phyloP scores from a whole-genome alignment of 768 basidiomycete genomes.

The Lenzites betulinus region DNA sequence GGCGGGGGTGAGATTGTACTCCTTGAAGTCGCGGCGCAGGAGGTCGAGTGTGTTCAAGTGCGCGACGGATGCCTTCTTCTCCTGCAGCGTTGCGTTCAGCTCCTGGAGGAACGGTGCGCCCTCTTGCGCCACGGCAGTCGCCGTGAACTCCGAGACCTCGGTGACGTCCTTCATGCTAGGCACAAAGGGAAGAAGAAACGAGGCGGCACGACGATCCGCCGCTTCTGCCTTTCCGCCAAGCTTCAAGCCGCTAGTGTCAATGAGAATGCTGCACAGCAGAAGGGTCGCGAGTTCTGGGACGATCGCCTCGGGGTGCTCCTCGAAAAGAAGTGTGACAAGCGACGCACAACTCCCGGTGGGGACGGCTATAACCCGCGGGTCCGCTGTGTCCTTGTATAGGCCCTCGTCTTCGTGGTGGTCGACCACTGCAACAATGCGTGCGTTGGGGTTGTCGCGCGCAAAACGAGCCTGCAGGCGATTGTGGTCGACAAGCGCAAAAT shows the following conservation, averaged over 20 bases:
- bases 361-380: slow-evolving; percentile 64
- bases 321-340: slow-evolving; percentile 52
- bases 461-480: slow-evolving; percentile 63
- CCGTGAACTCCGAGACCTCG: slow-evolving; percentile 1
- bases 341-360: slow-evolving; percentile 81
- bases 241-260: slow-evolving; percentile 85
- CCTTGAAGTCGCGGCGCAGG: slow-evolving; percentile 94
- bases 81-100: slow-evolving; percentile 49
- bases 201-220: slow-evolving; percentile 64
- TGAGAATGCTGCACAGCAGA: slow-evolving; percentile 77
- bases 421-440: slow-evolving; percentile 72
- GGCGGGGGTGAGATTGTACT: slow-evolving; percentile 60
- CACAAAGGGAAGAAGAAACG: slow-evolving; percentile 58
- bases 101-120: slow-evolving; percentile 47
- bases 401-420: slow-evolving; percentile 94
- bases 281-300: slow-evolving; percentile 71
- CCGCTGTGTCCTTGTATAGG: slow-evolving; percentile 55
- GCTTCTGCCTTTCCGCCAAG: slow-evolving; percentile 73
- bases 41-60: slow-evolving; percentile 74
- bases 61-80: slow-evolving; percentile 68
- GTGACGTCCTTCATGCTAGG: slow-evolving; percentile 26
- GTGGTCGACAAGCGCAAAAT: slow-evolving; percentile 89
- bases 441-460: slow-evolving; percentile 38
- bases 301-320: slow-evolving; percentile 32
- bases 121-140: slow-evolving; percentile 33